Evolutionary conservation across 1,284 basidiomycete genomes (phyloP), one percentile per base, ranked within the genome.

Genomic region (Heterobasidion occidentale): DNA sequence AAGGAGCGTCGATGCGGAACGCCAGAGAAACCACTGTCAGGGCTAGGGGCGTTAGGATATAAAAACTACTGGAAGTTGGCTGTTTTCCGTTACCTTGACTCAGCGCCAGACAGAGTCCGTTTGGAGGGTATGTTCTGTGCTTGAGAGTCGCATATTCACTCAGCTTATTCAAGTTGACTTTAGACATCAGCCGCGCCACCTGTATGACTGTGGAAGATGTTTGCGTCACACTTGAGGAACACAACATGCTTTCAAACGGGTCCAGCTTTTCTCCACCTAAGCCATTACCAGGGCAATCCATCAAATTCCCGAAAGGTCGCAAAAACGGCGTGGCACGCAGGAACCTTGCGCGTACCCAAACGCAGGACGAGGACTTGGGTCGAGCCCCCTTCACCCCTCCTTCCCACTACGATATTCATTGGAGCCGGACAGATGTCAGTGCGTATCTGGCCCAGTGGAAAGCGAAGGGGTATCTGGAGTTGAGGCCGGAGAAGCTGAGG

Each of bases 11-110:
- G 92, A 54, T 71, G 85, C 8, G 93, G 95, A 9, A 92, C 93
- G 9, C 95, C 94, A 0, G 95, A 98, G 70, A 92, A 94, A 64
- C 95, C 95, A 7, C 80, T 98, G 12, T 96, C 93, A 33, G 88
- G 84, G 34, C 80, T 98, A 19, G 95, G 95, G 36, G 87, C 91
- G 11, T 76, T 98, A 53, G 90, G 94, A 36, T 99, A 99, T 73
- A 88, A 82, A 70, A 94, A 89, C 63, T 99, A 99, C 68, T 99
- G 97, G 97, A 93, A 87, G 11, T 74, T 96, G 52, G 79, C 93
- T n/a, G 72, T 99, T 54, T 94, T 94, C 81, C 80, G 88, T 56
- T 94, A 86, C 70, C 78, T 97, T 54, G 75, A 75, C 52, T 78
- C 75, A 11, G 81, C 84, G 7, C 77, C 84, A n/a, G 74, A 74